Evolutionary conservation across 192 early-diverging fungal species (phyloP).

Genomic region (Dimargaris cristalligena): DNA sequence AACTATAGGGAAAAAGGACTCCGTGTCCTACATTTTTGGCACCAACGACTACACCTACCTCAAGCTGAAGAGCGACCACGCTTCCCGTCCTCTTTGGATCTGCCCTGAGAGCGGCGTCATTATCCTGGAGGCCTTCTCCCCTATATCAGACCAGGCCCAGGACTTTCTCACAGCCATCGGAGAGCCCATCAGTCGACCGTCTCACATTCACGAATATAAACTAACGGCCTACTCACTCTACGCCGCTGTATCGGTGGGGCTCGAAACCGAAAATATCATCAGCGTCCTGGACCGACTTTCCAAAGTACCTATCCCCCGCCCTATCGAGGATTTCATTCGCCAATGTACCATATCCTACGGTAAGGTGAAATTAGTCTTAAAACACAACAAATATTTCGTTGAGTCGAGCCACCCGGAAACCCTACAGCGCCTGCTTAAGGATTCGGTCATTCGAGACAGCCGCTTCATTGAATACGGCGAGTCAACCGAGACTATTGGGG

Average conservation of each 20-base stretch:
- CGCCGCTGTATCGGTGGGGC: constrained; percentile 93
- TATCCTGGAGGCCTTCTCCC: constrained; percentile 91
- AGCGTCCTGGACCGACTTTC: constrained; percentile 75
- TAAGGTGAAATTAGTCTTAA: constrained; percentile 92
- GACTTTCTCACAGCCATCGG: constrained; percentile 93
- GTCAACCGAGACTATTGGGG: constrained; percentile 14
- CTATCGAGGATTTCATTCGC: constrained; percentile 57
- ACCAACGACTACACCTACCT: constrained; percentile 59
- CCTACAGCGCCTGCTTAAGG: constrained; percentile 58
- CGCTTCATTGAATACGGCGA: constrained; percentile 41
- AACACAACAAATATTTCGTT: constrained; percentile 85
- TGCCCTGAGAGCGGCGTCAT: constrained; percentile 62
- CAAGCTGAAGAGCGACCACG: constrained; percentile 75
- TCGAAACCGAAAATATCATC: constrained; percentile 83
- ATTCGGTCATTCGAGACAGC: constrained; percentile 52
- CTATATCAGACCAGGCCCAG: constrained; percentile 85
- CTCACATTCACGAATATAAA: constrained; percentile 61
- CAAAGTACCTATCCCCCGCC: constrained; percentile 66
- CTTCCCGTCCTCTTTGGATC: constrained; percentile 80
- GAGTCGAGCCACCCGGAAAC: constrained; percentile 76
- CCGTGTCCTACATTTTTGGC: constrained; percentile 44
- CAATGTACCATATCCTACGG: constrained; percentile 77
- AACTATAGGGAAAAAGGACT: constrained; percentile 18
- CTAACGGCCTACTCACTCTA: constrained; percentile 89
- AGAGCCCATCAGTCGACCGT: constrained; percentile 76